Evolutionary conservation across 345 rosid species (phyloP), one percentile per base, ranked within the genome.

Genomic region (Mercurialis annua): DNA sequence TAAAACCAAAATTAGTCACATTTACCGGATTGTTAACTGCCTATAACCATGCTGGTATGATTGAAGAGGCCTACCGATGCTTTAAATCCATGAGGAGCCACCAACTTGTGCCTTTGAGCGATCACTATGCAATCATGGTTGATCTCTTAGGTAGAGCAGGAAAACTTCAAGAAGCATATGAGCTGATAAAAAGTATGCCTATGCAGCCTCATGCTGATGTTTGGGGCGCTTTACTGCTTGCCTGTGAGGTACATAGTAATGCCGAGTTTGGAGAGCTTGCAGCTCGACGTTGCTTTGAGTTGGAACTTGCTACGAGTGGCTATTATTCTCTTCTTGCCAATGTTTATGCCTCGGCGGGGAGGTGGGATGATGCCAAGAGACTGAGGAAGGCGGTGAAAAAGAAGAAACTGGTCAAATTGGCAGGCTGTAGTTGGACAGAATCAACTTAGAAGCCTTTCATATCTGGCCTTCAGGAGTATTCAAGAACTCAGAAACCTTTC

Each of bases 161-260:
- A 60, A 84, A 76, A 65, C 51, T 89, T 59, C 74, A 70, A 63
- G 93, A 89, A 18, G 90, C 97, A 29, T 81, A 84, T 72, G 75
- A 83, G 50, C 72, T 89, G 66, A 84, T 84, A 66, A 79, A 70
- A 78, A 75, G 76, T 44, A 84, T 85, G 91, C 84, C 86, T 15
- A 72, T 76, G 83, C 79, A 82, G 74, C 84, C 92, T 51, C 74
- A 78, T 58, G 78, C 73, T 40, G 88, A 82, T 62, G 82, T 83
- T 34, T 87, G 94, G 92, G 93, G 94, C 73, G 92, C 87, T 34
- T 76, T 92, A 83, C 87, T 84, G 70, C 84, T 72, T 66, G 85
- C 85, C 26, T 81, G 81, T 68, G 80, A 68, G 26, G 55, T 76
- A 63, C 81, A 76, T 53, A 75, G 78, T 72, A 82, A 76, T 74